Conservation (phyloP, 257 asterid species). For the Jacaranda mimosifolia region DNA sequence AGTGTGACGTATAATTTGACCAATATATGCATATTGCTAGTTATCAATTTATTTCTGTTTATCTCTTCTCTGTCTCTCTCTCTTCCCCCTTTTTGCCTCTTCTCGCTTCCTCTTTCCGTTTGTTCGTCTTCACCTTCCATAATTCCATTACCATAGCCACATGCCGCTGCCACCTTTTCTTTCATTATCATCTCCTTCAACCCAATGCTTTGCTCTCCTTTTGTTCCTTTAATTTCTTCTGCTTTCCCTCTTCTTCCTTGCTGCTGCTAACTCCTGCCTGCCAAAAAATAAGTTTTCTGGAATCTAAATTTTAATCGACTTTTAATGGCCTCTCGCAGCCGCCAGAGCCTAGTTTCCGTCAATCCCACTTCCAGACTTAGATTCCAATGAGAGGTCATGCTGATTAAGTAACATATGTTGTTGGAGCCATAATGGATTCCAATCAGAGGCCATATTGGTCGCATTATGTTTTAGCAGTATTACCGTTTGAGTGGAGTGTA, state of each 20-base stretch:
- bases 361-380: background rate
- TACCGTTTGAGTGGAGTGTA: no score
- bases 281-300: background rate
- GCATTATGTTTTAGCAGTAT: background rate
- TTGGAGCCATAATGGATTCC: background rate
- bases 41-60: background rate
- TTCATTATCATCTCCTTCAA: no score
- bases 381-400: no score
- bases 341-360: background rate
- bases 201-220: no score
- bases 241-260: no score
- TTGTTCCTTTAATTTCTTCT: no score
- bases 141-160: no score
- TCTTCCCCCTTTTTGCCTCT: background rate
- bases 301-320: background rate
- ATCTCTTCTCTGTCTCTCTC: background rate
- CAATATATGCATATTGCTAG: background rate
- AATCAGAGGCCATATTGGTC: background rate
- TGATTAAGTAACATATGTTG: background rate
- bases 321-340: background rate
- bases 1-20: slow-evolving; percentile 2
- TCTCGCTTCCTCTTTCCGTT: background rate
- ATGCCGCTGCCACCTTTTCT: no score
- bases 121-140: no score
- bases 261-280: background rate